These are phyloP conservation scores for Aristolochia contorta DNA, from an alignment of 164 flowering plant species.

Conservation along the genomic window DNA sequence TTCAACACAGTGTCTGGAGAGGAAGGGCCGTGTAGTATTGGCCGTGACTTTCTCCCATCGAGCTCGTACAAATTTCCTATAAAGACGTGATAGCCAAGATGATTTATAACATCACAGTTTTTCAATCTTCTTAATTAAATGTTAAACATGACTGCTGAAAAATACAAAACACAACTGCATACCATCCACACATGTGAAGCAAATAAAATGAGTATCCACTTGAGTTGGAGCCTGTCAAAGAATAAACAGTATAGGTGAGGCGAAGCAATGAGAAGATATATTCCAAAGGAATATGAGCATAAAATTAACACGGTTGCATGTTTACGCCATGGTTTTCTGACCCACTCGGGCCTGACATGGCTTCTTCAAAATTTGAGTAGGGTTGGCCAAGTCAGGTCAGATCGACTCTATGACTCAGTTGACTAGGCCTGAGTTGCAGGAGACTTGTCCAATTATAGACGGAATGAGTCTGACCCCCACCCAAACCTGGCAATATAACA, in stretches of 20 bases:
- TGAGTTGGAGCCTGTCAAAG: conserved; percentile 55
- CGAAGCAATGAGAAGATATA: not conserved
- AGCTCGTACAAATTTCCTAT: conserved; percentile 86
- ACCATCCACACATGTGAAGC: conserved; percentile 90
- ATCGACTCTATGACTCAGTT: no score
- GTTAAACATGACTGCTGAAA: not conserved
- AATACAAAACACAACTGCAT: conserved; percentile 3
- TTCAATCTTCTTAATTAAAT: not conserved
- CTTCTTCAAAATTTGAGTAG: no score
- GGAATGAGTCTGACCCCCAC: no score
- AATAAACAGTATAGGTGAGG: not conserved
- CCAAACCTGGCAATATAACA: no score
- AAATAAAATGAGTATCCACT: conserved; percentile 82
- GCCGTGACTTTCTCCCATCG: conserved; percentile 76
- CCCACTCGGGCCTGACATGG: no score
- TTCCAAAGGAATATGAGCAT: no score
- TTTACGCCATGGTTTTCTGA: no score
- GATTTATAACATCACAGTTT: not conserved
- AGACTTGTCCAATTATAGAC: no score
- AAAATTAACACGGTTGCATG: no score
- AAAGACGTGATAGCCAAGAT: conserved; percentile 1
- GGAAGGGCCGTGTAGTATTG: conserved; percentile 76
- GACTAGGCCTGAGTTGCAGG: no score
- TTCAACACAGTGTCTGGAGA: conserved; percentile 60
- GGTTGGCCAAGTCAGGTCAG: no score